A percentile compares a stretch with the other conserved stretches of the same genome.
phyloP scores from a whole-genome alignment of 495 filamentous ascomycete genomes.

The Penicillium odoratum region DNA sequence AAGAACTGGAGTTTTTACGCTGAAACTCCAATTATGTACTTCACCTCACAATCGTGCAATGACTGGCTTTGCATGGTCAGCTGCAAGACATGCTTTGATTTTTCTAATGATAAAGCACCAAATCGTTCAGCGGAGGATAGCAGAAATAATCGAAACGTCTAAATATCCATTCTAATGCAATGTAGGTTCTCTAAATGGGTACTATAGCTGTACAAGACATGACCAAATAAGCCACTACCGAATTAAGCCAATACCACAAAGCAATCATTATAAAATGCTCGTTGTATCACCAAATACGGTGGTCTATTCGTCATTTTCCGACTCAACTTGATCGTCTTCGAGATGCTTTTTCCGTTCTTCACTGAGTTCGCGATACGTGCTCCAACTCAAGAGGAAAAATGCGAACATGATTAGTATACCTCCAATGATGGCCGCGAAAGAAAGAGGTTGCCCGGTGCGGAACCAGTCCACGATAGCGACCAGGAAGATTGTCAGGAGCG shows the following conservation, averaged over 20 bases:
- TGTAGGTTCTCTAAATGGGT: background rate
- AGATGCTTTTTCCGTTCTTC: slow-evolving; percentile 70
- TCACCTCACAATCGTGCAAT: too few relatives aligned
- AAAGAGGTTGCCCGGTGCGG: slow-evolving; percentile 72
- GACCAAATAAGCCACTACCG: background rate
- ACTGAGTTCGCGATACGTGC: slow-evolving; percentile 87
- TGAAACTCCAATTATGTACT: too few relatives aligned
- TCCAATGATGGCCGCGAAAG: slow-evolving; percentile 72
- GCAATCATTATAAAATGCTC: background rate
- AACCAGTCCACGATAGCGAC: slow-evolving; percentile 91
- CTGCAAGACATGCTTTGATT: background rate
- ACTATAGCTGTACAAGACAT: slow-evolving; percentile 7
- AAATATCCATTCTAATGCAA: background rate
- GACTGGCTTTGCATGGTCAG: background rate
- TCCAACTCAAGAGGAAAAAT: slow-evolving; percentile 83
- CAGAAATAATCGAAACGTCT: background rate
- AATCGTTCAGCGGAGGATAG: background rate
- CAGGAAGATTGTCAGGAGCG: slow-evolving; percentile 92
- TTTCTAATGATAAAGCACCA: background rate
- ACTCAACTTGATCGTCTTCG: slow-evolving; percentile 41
- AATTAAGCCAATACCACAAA: background rate
- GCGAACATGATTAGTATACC: slow-evolving; percentile 83
- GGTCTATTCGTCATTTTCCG: slow-evolving; percentile 45
- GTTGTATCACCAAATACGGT: background rate
- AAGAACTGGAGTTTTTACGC: too few relatives aligned